These are phyloP conservation scores for Herpotrichia juniperi DNA, from an alignment of 2,329 filamentous ascomycete species.

Conservation along the genomic window DNA sequence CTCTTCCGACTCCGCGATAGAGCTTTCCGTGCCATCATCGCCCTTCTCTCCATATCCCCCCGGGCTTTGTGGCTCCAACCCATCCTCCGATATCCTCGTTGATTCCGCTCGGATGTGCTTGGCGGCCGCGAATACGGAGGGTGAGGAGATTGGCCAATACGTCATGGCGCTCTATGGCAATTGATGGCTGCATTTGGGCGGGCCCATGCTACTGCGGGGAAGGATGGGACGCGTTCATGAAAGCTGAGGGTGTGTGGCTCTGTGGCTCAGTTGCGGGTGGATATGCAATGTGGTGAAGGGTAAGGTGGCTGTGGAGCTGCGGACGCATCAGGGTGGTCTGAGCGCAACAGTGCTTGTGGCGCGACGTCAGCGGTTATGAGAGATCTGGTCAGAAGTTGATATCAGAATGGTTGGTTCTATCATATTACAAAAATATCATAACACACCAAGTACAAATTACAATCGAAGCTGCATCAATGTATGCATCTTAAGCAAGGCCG, in stretches of 20 bases:
- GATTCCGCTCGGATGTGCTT: slow-evolving; percentile 64
- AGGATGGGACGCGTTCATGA: slow-evolving; percentile 26
- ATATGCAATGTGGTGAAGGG: neutral
- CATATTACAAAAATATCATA: too few relatives aligned
- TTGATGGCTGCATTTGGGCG: slow-evolving; percentile 45
- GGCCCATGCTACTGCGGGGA: slow-evolving; percentile 39
- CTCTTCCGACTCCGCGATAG: slow-evolving; percentile 14
- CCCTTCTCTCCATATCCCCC: slow-evolving; percentile 21
- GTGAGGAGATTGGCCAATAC: slow-evolving; percentile 91
- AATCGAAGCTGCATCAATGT: too few relatives aligned
- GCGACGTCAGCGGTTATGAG: neutral
- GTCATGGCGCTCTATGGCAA: slow-evolving; percentile 60
- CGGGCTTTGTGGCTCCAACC: slow-evolving; percentile 38
- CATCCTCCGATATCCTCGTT: slow-evolving; percentile 67
- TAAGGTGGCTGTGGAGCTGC: neutral
- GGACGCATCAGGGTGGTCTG: neutral
- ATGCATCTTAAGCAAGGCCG: too few relatives aligned
- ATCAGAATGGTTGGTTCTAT: too few relatives aligned
- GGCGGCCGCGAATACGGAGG: slow-evolving; percentile 80
- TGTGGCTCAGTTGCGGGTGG: neutral
- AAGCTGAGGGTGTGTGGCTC: slow-evolving; percentile 19
- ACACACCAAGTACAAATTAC: too few relatives aligned
- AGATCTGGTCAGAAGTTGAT: neutral
- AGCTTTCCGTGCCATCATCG: slow-evolving; percentile 14
- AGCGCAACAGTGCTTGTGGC: neutral